phyloP scores from a whole-genome alignment of 192 early-diverging fungal species.

The Phlyctochytrium planicorne region DNA sequence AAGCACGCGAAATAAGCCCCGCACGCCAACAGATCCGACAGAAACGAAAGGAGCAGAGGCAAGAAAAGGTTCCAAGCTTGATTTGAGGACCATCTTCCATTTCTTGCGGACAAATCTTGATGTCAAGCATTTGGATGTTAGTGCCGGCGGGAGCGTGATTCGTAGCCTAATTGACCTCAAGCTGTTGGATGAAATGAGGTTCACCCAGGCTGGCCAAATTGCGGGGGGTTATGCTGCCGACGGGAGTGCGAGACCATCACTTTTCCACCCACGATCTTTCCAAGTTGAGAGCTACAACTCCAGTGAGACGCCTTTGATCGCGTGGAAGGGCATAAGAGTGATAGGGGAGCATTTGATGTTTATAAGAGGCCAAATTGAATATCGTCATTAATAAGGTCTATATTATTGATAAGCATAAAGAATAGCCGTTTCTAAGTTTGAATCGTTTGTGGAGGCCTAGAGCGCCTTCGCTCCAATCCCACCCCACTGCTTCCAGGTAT shows the following conservation, averaged over 20 bases:
- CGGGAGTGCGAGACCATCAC: neutral
- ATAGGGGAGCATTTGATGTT: constrained; percentile 27
- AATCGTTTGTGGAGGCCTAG: too few species aligned
- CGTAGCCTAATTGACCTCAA: constrained; percentile 18
- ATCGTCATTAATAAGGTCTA: constrained; percentile 17
- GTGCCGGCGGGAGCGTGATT: constrained; percentile 33
- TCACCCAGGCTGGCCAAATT: constrained; percentile 35
- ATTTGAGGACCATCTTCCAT: too few species aligned
- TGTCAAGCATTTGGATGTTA: constrained; percentile 33
- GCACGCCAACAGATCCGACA: too few species aligned
- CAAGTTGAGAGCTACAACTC: neutral
- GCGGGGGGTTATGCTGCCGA: neutral
- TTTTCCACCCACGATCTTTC: neutral
- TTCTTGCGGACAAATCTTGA: constrained; percentile 6
- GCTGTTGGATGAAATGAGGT: constrained; percentile 35
- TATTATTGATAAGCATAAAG: too few species aligned
- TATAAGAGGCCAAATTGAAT: constrained; percentile 13
- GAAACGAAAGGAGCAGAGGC: too few species aligned
- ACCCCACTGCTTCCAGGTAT: too few species aligned
- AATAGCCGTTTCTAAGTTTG: too few species aligned
- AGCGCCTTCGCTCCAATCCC: too few species aligned
- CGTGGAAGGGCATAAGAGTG: constrained; percentile 20
- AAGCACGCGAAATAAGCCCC: too few species aligned
- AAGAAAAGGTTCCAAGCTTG: too few species aligned
- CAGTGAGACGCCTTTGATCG: constrained; percentile 10